Conservation (phyloP, 345 rosid genomes). For the Barbarea vulgaris region DNA sequence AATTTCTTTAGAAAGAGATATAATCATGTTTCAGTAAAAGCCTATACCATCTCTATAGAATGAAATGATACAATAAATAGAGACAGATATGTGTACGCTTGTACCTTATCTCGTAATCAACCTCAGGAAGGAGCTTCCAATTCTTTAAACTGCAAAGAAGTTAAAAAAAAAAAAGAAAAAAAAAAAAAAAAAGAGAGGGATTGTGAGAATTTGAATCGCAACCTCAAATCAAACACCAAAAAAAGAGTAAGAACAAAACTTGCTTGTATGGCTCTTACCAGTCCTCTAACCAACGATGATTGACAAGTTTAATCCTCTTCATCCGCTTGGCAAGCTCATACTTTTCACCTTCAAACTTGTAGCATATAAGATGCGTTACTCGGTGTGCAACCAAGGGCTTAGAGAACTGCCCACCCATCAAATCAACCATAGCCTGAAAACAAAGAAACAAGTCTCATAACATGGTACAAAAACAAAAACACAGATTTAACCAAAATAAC, state of each 20-base stretch:
- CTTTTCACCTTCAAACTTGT: conserved; percentile 97
- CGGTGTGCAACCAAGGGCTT: conserved; percentile 88
- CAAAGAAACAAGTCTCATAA: not conserved
- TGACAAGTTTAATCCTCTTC: conserved; percentile 76
- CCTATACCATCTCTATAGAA: conserved; percentile 3
- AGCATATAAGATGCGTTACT: conserved; percentile 92
- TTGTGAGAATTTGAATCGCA: not conserved
- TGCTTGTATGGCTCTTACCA: conserved; percentile 51
- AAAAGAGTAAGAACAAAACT: conserved; percentile 17
- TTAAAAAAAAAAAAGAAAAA: not conserved
- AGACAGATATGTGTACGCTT: conserved; percentile 10
- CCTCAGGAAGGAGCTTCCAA: conserved; percentile 87
- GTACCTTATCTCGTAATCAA: conserved; percentile 75
- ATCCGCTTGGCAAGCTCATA: conserved; percentile 85
- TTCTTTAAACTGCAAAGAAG: conserved; percentile 66
- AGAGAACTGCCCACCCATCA: conserved; percentile 93
- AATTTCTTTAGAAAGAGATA: not conserved
- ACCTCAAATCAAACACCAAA: not conserved
- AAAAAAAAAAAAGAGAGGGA: not conserved
- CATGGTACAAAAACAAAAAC: not conserved
- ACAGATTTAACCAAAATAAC: not conserved
- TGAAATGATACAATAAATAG: conserved; percentile 4
- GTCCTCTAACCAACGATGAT: conserved; percentile 92
- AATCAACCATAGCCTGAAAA: conserved; percentile 77
- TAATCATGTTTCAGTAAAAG: not conserved